Conservation (phyloP, 2,329 filamentous ascomycete species). For the Nigrospora osmanthi region DNA sequence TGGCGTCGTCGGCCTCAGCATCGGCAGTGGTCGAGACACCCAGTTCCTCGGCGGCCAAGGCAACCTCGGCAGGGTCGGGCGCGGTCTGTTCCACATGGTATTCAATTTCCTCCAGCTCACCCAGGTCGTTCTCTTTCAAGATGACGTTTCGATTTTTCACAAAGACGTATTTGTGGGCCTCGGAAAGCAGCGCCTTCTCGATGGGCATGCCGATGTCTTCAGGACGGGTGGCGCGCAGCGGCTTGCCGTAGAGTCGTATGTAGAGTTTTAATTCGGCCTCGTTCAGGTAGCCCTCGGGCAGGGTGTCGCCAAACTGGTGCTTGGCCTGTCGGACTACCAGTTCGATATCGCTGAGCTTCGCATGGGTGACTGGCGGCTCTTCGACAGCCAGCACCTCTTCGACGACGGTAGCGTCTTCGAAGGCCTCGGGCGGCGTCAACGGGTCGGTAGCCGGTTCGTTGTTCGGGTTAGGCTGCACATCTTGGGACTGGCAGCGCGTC, state of each 20-base stretch:
- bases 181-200: slow-evolving; percentile 11
- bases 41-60: slow-evolving; percentile 18
- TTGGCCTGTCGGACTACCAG: slow-evolving; percentile 61
- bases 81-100: slow-evolving; percentile 20
- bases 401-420: too few relatives aligned
- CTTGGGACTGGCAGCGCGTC: too few relatives aligned
- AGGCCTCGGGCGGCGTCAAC: too few relatives aligned
- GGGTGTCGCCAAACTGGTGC: slow-evolving; percentile 66
- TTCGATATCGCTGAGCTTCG: slow-evolving; percentile 38
- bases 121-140: slow-evolving; percentile 46
- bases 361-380: too few relatives aligned
- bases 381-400: too few relatives aligned
- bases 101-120: slow-evolving; percentile 54
- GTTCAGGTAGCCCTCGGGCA: slow-evolving; percentile 65
- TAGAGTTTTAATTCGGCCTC: slow-evolving; percentile 68
- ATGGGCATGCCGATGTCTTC: slow-evolving; percentile 49
- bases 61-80: slow-evolving; percentile 3
- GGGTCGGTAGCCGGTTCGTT: too few relatives aligned
- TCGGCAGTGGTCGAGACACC: slow-evolving; percentile 11
- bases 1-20: slow-evolving; percentile 8
- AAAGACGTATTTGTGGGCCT: slow-evolving; percentile 8
- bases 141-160: slow-evolving; percentile 34
- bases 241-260: slow-evolving; percentile 72
- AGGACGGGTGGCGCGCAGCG: slow-evolving; percentile 51
- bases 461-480: too few relatives aligned